Evolutionary conservation across 2,329 filamentous ascomycete species (phyloP).

Genomic region (Penicillium sp.): DNA sequence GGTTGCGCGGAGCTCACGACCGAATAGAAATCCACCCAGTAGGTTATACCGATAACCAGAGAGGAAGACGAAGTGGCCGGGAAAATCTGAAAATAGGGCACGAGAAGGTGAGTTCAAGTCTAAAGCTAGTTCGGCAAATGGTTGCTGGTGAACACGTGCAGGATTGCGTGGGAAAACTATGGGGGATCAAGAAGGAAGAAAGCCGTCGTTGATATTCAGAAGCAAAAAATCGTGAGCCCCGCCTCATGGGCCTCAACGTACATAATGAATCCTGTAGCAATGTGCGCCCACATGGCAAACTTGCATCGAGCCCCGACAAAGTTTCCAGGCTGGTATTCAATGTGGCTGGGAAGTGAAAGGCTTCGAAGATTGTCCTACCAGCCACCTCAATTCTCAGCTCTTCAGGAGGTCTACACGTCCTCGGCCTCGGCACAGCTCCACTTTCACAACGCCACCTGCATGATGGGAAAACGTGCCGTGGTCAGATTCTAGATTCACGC

Average conservation of each 20-base stretch:
- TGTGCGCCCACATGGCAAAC: conserved; percentile 2
- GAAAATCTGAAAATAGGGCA: no score
- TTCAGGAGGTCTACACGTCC: not conserved
- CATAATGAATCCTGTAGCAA: no score
- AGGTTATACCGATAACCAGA: no score
- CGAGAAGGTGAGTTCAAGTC: no score
- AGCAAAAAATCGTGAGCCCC: no score
- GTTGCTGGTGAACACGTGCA: no score
- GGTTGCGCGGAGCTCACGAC: conserved; percentile 5
- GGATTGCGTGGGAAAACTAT: no score
- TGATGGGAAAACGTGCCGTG: not conserved
- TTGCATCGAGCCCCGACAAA: conserved; percentile 13
- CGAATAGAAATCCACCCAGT: not conserved
- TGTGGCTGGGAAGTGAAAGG: conserved; percentile 16
- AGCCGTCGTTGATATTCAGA: not conserved
- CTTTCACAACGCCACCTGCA: conserved; percentile 11
- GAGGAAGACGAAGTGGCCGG: no score
- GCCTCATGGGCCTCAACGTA: no score
- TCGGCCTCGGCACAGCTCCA: conserved; percentile 4
- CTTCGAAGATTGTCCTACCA: conserved; percentile 1
- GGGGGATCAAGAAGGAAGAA: not conserved
- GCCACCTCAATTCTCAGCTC: conserved; percentile 2
- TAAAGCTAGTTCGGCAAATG: no score
- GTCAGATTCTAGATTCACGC: not conserved
- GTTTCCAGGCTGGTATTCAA: conserved; percentile 20